Base-by-base conservation (phyloP, 495 filamentous ascomycete species). In the Talaromyces nanjingensis region DNA sequence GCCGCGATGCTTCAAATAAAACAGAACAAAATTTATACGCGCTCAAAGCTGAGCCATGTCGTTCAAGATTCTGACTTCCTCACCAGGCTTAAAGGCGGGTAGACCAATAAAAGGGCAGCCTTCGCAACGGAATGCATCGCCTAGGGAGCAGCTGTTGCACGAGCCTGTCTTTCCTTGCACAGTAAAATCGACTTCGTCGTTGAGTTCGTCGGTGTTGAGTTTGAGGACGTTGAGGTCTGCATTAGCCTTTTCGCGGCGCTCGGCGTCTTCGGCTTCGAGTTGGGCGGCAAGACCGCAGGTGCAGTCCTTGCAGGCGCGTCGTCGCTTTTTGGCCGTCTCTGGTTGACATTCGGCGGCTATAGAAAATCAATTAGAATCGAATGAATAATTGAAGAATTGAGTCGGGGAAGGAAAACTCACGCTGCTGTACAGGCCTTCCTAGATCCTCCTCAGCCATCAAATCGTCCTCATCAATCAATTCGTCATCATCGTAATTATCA, bases 271-370 rank as follows among this genome's bases (percentile, higher is more conserved):
- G 6, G 86, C 90, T 66, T 90, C 90, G 47, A 97, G 73, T 65
- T 85, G 81, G 67, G 89, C 82, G 3, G 89, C 89, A 4, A 98
- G 83, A 45, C 96, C 94, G 70, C 94, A 98, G 4, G 91, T 96
- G 79, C 94, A 98, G 78, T 98, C 94, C 77, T 98, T 98, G 80
- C 94, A 98, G 63, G 94, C 92, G 61, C 92, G 85, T 64, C 93
- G 87, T 67, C 92, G 87, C 76, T 96, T 94, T 78, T 94, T 93
- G 63, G 90, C 91, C 31, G 86, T 78, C 77, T 89, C 86, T 39
- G 93, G 93, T 49, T 83, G 81, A 70, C 93, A 98, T 75, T 96
- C 90, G 20, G 87, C 82, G 58, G 93, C 90, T 96, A 65, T 20
- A 34, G 3, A 31, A 20, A 67, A 2, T 55, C 9, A 7, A 29